Conservation (phyloP, 169 alveolate species). For the Neospora caninum region DNA sequence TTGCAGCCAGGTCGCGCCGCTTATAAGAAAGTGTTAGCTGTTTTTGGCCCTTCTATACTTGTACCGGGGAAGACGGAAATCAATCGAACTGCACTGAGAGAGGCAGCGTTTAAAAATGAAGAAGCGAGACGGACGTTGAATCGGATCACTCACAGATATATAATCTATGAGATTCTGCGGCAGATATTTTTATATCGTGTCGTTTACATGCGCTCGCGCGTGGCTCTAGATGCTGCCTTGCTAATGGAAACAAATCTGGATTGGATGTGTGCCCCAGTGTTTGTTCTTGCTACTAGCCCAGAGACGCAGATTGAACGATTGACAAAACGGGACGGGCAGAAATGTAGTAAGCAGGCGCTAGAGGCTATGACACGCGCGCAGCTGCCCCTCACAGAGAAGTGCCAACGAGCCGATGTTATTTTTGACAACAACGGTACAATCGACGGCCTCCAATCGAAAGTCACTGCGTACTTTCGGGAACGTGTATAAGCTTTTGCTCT, state of each 20-base stretch:
- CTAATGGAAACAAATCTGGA: slow-evolving; percentile 80
- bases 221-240: slow-evolving; percentile 82
- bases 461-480: background rate
- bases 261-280: slow-evolving; percentile 80
- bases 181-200: slow-evolving; percentile 70
- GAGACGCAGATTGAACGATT: slow-evolving; percentile 71
- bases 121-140: slow-evolving; percentile 73
- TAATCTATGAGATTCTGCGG: slow-evolving; percentile 72
- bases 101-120: slow-evolving; percentile 73
- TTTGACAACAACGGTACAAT: slow-evolving; percentile 65
- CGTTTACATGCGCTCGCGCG: slow-evolving; percentile 54
- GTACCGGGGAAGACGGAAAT: slow-evolving; percentile 21
- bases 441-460: background rate
- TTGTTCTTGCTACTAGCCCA: slow-evolving; percentile 72
- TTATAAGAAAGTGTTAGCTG: slow-evolving; percentile 67
- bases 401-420: slow-evolving; percentile 69
- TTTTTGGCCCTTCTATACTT: slow-evolving; percentile 77
- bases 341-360: background rate
- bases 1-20: slow-evolving; percentile 72
- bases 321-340: slow-evolving; percentile 71
- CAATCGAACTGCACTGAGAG: slow-evolving; percentile 78
- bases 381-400: slow-evolving; percentile 51
- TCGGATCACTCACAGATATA: slow-evolving; percentile 76
- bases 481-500: background rate
- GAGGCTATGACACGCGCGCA: slow-evolving; percentile 57